Evolutionary conservation across 2,329 filamentous ascomycete genomes (phyloP).

Genomic region (Purpureocillium takamizusanense): DNA sequence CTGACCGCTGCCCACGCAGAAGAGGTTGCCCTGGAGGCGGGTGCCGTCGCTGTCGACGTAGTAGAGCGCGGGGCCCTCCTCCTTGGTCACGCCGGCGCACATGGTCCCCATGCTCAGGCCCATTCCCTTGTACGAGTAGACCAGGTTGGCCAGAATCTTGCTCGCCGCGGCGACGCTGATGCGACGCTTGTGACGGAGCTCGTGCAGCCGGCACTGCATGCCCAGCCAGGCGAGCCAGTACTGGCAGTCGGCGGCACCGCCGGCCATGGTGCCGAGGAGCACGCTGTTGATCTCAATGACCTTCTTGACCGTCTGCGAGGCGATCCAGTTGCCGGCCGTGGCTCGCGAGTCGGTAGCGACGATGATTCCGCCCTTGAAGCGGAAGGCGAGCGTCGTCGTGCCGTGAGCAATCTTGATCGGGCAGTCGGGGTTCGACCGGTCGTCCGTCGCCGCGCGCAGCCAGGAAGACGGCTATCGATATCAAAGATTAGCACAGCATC

Average conservation of each 20-base stretch:
- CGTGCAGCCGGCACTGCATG: constrained; percentile 98
- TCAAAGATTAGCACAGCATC: neutral
- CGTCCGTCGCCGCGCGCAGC: constrained; percentile 94
- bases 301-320: constrained; percentile 99
- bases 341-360: constrained; percentile 96
- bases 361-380: constrained; percentile 97
- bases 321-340: constrained; percentile 98
- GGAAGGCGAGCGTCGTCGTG: constrained; percentile 94
- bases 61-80: constrained; percentile 95
- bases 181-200: constrained; percentile 97
- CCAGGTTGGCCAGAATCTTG: constrained; percentile 97
- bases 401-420: constrained; percentile 99
- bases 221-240: constrained; percentile 99
- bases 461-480: constrained; percentile 68
- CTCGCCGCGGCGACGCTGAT: constrained; percentile 95
- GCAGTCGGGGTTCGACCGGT: constrained; percentile 91
- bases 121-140: constrained; percentile 99
- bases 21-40: constrained; percentile 83
- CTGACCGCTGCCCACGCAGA: constrained; percentile 96
- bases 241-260: constrained; percentile 97
- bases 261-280: constrained; percentile 94
- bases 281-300: constrained; percentile 97
- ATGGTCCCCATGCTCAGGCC: constrained; percentile 98
- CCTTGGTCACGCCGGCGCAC: constrained; percentile 92
- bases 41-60: constrained; percentile 96